Percentiles rank a stretch among this genome's conserved stretches.
These are phyloP conservation scores for Lagerstroemia speciosa DNA, from an alignment of 345 rosid genomes.

Conservation along the genomic window DNA sequence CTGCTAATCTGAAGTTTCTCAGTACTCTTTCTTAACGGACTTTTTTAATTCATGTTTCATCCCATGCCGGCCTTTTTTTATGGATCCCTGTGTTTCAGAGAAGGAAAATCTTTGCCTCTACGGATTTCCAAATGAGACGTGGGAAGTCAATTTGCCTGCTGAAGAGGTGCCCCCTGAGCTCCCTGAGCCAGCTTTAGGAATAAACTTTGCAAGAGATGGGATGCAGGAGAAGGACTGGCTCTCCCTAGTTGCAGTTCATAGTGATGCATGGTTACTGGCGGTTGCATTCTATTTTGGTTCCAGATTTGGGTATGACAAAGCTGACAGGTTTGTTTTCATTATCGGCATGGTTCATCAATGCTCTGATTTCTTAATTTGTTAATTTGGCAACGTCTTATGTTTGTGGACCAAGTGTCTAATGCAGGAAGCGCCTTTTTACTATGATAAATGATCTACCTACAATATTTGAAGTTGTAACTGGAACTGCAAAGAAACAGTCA, in stretches of 20 bases:
- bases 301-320: slow-evolving; percentile 57
- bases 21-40: too few species aligned
- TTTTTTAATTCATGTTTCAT: neutral
- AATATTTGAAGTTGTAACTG: slow-evolving; percentile 65
- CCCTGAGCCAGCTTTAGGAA: slow-evolving; percentile 86
- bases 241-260: slow-evolving; percentile 72
- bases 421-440: slow-evolving; percentile 60
- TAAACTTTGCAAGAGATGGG: too few species aligned
- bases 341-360: too few species aligned
- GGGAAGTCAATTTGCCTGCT: slow-evolving; percentile 91
- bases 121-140: slow-evolving; percentile 60
- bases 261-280: slow-evolving; percentile 73
- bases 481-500: too few species aligned
- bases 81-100: slow-evolving; percentile 31
- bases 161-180: too few species aligned
- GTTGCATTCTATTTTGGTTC: slow-evolving; percentile 77
- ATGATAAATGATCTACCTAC: slow-evolving; percentile 72
- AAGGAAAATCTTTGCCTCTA: slow-evolving; percentile 84
- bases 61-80: neutral
- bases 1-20: too few species aligned
- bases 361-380: neutral
- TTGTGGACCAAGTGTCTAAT: too few species aligned
- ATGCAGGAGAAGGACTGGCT: too few species aligned
- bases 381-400: neutral
- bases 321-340: slow-evolving; percentile 45